Evolutionary conservation across 2,329 filamentous ascomycete genomes (phyloP), one percentile per base, ranked within the genome.

Genomic region (Fusarium penzigii): DNA sequence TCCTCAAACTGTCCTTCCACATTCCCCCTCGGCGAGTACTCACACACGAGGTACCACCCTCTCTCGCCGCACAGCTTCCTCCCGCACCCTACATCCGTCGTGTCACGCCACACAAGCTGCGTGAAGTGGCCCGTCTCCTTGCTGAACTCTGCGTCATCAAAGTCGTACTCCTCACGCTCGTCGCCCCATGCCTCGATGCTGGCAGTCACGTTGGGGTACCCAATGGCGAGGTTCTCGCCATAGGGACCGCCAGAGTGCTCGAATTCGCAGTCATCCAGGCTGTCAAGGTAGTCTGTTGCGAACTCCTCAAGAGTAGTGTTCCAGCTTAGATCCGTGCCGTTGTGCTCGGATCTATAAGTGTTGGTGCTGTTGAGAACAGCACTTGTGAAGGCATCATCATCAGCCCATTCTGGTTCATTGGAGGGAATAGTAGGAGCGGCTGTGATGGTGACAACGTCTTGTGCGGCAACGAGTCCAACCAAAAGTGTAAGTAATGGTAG

Each of bases 141-240:
- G 9, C 64, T 72, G 63, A 88, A 90, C 1, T 78, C 78, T 0
- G 79, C 79, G 1, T 78, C 65, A 2, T 65, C 57, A 67, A 82
- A 92, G 59, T 87, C 70, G 65, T 90, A 92, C 6, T 74, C 52
- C 0, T 68, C 62, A 11, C 81, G 52, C 65, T 73, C 71, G 57
- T 78, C 65, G 16, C 83, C 88, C 88, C 88, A 92, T 2, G 78
- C 81, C 42, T 82, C 79, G n/a, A 92, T 75, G 45, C 81, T 78
- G 4, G 77, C 73, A 0, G 79, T 79, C 2, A 79, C 80, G 63
- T 87, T 84, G 0, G 74, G 56, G 66, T 84, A 90, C 5, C 87
- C 88, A 5, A 84, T 76, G 8, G 87, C 87, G 4, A 92, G 78
- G 70, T 92, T 92, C 72, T 92, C 89, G 63, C 89, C 89, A 56